Conservation (phyloP, 1,284 basidiomycete genomes). For the Cronartium quercuum region DNA sequence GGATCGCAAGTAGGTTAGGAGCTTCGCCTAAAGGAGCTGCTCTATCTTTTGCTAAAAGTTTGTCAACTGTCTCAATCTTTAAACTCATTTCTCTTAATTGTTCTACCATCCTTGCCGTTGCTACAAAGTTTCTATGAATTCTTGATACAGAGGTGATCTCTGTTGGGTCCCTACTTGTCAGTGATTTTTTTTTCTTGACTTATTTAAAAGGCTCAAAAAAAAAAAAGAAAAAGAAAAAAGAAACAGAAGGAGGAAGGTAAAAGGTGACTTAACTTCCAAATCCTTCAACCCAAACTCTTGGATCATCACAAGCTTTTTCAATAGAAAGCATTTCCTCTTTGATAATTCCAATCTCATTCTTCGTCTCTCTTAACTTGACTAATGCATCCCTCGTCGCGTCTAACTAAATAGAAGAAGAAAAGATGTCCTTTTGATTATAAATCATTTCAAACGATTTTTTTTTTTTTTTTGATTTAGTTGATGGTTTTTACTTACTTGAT, state of each 20-base stretch:
- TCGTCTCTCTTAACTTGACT: constrained; percentile 71
- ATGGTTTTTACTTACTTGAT: constrained; percentile 57
- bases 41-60: constrained; percentile 69
- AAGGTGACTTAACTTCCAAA: constrained; percentile 60
- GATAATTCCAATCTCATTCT: constrained; percentile 73
- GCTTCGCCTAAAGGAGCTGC: constrained; percentile 69
- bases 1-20: constrained; percentile 79
- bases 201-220: neutral
- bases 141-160: constrained; percentile 67
- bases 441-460: neutral
- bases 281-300: constrained; percentile 60
- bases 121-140: constrained; percentile 89
- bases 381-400: constrained; percentile 85
- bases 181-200: neutral
- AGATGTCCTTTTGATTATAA: too few relatives aligned
- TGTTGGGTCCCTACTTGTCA: neutral
- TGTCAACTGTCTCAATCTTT: constrained; percentile 70
- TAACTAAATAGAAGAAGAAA: too few relatives aligned
- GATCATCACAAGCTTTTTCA: constrained; percentile 69
- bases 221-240: too few relatives aligned
- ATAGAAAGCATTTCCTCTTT: constrained; percentile 87
- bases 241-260: neutral
- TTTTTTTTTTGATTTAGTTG: neutral
- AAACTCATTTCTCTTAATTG: constrained; percentile 83
- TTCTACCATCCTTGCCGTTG: constrained; percentile 89